phyloP scores from a whole-genome alignment of 805 yeast genomes.

The Sugiyamaella valdiviana region DNA sequence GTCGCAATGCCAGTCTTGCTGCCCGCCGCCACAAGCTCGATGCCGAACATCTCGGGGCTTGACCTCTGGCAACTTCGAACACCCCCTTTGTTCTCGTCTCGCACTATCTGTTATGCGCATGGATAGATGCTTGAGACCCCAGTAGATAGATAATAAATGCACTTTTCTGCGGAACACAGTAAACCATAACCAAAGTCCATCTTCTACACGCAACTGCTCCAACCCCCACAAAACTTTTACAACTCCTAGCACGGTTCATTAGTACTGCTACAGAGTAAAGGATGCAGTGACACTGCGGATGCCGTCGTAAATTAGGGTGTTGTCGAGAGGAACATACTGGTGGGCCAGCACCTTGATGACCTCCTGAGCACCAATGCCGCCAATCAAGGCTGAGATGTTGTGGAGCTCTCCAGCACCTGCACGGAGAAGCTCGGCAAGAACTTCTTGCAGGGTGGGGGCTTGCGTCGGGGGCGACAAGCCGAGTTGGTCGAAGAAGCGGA shows the following conservation, averaged over 20 bases:
- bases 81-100: too few species aligned
- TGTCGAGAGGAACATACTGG: conserved; percentile 76
- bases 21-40: neutral
- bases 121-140: too few species aligned
- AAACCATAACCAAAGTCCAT: too few species aligned
- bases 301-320: conserved; percentile 70
- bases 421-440: conserved; percentile 20
- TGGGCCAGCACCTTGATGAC: conserved; percentile 64
- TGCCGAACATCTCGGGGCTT: neutral
- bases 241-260: too few species aligned
- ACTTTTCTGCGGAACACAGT: too few species aligned
- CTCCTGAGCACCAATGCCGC: conserved; percentile 86
- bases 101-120: too few species aligned
- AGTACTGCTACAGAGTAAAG: conserved; percentile 11
- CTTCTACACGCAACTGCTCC: too few species aligned
- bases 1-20: neutral
- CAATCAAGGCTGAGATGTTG: conserved; percentile 62
- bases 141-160: too few species aligned
- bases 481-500: neutral
- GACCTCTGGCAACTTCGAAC: neutral
- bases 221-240: too few species aligned
- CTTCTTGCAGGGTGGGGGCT: conserved; percentile 10
- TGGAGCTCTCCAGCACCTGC: conserved; percentile 42
- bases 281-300: conserved; percentile 39
- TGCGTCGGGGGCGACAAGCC: neutral